Base-by-base conservation (phyloP, 345 rosid genomes). In the Excoecaria agallocha region DNA sequence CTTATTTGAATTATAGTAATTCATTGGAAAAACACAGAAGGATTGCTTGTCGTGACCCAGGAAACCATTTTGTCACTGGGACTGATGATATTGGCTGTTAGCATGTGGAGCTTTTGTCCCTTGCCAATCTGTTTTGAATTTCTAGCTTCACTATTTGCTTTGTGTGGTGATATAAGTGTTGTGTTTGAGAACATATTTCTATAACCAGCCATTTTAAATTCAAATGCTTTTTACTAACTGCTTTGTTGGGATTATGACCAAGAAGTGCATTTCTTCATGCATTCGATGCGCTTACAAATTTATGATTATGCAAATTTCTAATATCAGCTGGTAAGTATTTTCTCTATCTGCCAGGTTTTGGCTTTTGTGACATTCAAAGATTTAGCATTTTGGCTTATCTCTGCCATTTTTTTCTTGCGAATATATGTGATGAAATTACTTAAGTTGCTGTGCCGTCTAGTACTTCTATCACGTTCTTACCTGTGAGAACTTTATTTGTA, bases 71-170 rank as follows among this genome's bases (percentile, higher is more conserved):
- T 20, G 30, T n/a, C 61, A 22, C 48, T 5, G 8, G 35, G 61
- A 24, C 61, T 20, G 61, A 11, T n/a, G 61, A 56, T 56, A 20
- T 56, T 56, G 60, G 57, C 56, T 52, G n/a, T 52, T 52, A n/a
- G 16, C n/a, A 52, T 15, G 3, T 43, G 46, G 46, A 43, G 48
- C 48, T 43, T 10, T 4, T 43, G 58, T 54, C 19, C 58, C 17
- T 17, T 19, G n/a, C 22, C 59, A 19, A 24, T 55, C 8, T 55
- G n/a, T 30, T 20, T 57, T 57, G 61, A 57, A 57, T 57, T 57
- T 57, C 37, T 61, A 45, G 66, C 66, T 61, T 61, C 66, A 30
- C n/a, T 61, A 37, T 15, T 61, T 61, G 45, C 66, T 61, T 61
- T 8, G 43, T 35, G 62, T 37, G 24, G 37, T 22, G 37, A 22